A percentile compares a stretch with the other conserved stretches of the same genome.
Conservation (phyloP, 2,329 filamentous ascomycete genomes). For the Aureobasidium sp. region DNA sequence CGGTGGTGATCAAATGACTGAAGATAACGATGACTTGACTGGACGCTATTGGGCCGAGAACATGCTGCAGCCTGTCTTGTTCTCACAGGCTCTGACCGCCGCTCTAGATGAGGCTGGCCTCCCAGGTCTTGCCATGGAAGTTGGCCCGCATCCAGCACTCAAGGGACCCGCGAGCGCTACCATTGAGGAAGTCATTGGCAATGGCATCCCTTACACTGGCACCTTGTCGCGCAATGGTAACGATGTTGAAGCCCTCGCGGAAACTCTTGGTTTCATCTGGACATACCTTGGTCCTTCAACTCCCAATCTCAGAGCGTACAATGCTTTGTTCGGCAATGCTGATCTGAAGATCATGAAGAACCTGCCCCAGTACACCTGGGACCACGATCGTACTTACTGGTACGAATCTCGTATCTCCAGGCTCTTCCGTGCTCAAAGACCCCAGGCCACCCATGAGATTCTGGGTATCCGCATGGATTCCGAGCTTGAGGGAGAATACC, state of each 20-base stretch:
- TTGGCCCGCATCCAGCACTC: constrained; percentile 41
- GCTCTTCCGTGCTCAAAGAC: not conserved
- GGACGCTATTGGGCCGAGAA: constrained; percentile 39
- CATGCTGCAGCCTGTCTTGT: constrained; percentile 37
- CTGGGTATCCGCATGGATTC: constrained; percentile 16
- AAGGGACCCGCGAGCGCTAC: constrained; percentile 33
- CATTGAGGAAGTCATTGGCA: constrained; percentile 20
- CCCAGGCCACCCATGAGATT: constrained; percentile 13
- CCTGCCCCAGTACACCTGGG: constrained; percentile 20
- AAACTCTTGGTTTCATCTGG: constrained; percentile 18
- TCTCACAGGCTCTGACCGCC: constrained; percentile 33
- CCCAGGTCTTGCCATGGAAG: constrained; percentile 35
- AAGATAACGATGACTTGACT: constrained; percentile 17
- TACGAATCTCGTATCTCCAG: constrained; percentile 16
- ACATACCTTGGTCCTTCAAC: not conserved
- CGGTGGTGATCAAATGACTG: not conserved
- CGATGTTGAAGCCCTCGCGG: constrained; percentile 20
- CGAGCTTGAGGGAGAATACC: not conserved
- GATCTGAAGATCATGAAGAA: constrained; percentile 12
- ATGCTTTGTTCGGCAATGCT: not conserved
- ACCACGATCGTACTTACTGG: constrained; percentile 19
- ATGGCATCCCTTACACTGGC: constrained; percentile 14
- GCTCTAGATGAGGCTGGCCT: constrained; percentile 20
- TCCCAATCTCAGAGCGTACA: constrained; percentile 2
- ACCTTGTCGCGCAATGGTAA: constrained; percentile 20